Percentiles rank a stretch among this genome's conserved stretches.
Conservation (phyloP, 176 grass and related monocot species). For the Guadua angustifolia region DNA sequence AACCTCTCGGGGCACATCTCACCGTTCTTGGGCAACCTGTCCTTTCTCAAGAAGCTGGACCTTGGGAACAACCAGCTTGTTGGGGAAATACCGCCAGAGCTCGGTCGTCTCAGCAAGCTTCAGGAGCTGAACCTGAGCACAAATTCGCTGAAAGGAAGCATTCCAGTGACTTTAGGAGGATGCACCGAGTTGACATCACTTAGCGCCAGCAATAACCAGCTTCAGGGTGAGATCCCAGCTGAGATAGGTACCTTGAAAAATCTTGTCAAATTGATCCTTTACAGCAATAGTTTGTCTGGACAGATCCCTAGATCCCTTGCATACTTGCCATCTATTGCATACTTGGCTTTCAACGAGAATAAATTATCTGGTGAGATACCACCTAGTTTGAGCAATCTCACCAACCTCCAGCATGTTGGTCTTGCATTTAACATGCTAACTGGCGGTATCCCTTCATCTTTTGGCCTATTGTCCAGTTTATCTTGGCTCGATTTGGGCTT, state of each 20-base stretch:
- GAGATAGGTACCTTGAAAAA: conserved; percentile 24
- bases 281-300: background rate
- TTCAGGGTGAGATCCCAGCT: conserved; percentile 42
- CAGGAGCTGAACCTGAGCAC: background rate
- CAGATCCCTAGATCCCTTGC: conserved; percentile 1
- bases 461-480: conserved; percentile 11
- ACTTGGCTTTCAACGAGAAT: background rate
- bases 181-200: background rate
- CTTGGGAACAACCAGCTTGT: background rate
- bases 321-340: background rate
- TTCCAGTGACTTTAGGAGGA: background rate
- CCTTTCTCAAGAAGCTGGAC: conserved; percentile 32
- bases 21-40: conserved; percentile 45
- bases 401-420: background rate
- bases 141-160: conserved; percentile 43
- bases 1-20: conserved; percentile 23
- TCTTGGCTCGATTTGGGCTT: background rate
- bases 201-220: background rate
- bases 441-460: conserved; percentile 30
- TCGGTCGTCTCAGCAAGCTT: conserved; percentile 28
- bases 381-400: conserved; percentile 5
- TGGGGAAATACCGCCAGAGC: conserved; percentile 18
- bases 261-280: background rate
- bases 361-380: conserved; percentile 16
- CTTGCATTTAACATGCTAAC: background rate